Percentiles rank a stretch among this genome's conserved stretches.
phyloP scores from a whole-genome alignment of 139 green algal genomes.

The Auxenochlorella pyrenoidosa region DNA sequence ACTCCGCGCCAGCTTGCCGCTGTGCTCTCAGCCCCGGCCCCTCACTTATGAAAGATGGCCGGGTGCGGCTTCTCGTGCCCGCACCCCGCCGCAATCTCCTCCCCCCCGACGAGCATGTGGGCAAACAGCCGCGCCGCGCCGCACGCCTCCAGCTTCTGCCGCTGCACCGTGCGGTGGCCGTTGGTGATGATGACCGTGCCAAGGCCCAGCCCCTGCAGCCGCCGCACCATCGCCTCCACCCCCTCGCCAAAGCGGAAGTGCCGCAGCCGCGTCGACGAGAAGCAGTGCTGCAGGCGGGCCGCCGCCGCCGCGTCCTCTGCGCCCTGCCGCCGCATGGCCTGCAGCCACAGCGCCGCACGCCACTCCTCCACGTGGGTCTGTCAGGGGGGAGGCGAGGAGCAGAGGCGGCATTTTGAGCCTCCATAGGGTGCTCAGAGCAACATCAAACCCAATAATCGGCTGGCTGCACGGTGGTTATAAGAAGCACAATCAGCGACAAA shows the following conservation, averaged over 20 bases:
- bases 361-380: slow-evolving; percentile 51
- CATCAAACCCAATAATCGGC: not conserved
- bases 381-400: not conserved
- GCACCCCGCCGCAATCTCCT: slow-evolving; percentile 45
- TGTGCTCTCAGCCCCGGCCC: no score
- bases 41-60: slow-evolving; percentile 50
- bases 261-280: slow-evolving; percentile 28
- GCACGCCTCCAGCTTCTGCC: slow-evolving; percentile 47
- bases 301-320: not conserved
- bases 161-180: slow-evolving; percentile 51
- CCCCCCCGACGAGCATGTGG: slow-evolving; percentile 49
- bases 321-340: slow-evolving; percentile 29
- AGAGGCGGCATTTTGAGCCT: no score
- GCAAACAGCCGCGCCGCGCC: slow-evolving; percentile 33
- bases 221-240: slow-evolving; percentile 35
- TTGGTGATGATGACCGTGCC: slow-evolving; percentile 54
- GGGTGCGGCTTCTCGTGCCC: slow-evolving; percentile 50
- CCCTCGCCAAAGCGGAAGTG: slow-evolving; percentile 40
- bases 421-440: not conserved
- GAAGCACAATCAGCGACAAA: no score
- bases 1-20: no score
- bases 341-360: slow-evolving; percentile 44
- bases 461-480: not conserved
- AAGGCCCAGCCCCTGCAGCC: slow-evolving; percentile 33
- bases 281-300: slow-evolving; percentile 39